Evolutionary conservation across 768 basidiomycete species (phyloP).

Genomic region (Mycena crocata): DNA sequence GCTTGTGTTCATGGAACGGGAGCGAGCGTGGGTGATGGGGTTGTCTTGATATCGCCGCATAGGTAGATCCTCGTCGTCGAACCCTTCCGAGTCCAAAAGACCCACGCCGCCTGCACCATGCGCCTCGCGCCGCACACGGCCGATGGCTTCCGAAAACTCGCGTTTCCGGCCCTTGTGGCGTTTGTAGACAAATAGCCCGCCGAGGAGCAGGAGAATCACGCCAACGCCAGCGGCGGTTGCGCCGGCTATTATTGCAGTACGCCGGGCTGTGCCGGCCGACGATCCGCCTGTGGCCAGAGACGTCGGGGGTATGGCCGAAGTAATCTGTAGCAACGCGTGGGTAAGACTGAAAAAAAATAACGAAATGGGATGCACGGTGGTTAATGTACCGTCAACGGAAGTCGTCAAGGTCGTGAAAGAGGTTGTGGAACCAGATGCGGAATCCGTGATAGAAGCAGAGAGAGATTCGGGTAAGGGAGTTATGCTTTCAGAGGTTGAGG

Average conservation of each 20-base stretch:
- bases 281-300: slow-evolving; percentile 41
- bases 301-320: slow-evolving; percentile 43
- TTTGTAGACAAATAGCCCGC: slow-evolving; percentile 50
- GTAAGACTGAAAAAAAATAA: not conserved
- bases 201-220: slow-evolving; percentile 50
- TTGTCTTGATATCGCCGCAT: slow-evolving; percentile 36
- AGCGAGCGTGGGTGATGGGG: slow-evolving; percentile 13
- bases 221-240: slow-evolving; percentile 51
- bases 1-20: slow-evolving; percentile 18
- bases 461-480: not conserved
- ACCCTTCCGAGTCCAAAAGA: slow-evolving; percentile 50
- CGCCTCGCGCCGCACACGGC: slow-evolving; percentile 35
- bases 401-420: slow-evolving; percentile 34
- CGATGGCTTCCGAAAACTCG: slow-evolving; percentile 44
- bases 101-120: slow-evolving; percentile 39
- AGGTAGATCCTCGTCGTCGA: slow-evolving; percentile 48
- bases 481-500: not conserved
- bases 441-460: not conserved
- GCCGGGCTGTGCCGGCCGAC: slow-evolving; percentile 31
- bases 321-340: slow-evolving; percentile 25
- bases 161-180: slow-evolving; percentile 50
- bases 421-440: slow-evolving; percentile 2
- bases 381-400: slow-evolving; percentile 16
- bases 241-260: slow-evolving; percentile 57
- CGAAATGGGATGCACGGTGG: slow-evolving; percentile 24